Evolutionary conservation across 192 early-diverging fungal genomes (phyloP).

Genomic region (Geranomyces michiganensis): DNA sequence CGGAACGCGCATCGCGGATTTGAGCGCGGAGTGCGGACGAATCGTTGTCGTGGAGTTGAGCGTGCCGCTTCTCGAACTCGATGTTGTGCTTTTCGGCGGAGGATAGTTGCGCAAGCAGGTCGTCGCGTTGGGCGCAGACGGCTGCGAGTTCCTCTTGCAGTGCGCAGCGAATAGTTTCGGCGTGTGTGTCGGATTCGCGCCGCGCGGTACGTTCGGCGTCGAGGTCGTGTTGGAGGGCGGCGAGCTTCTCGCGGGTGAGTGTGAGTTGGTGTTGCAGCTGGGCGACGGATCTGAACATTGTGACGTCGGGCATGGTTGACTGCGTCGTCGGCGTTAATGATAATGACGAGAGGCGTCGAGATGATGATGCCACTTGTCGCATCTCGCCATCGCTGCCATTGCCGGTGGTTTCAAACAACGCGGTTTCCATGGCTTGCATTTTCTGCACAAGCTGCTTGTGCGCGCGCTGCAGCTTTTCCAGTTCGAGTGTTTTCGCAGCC

Average conservation of each 20-base stretch:
- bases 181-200: background rate
- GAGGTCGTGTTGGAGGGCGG: background rate
- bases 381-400: background rate
- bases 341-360: no score
- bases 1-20: background rate
- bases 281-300: background rate
- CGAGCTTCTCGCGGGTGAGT: background rate
- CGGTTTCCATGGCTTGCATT: background rate
- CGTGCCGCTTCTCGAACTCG: no score
- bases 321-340: no score
- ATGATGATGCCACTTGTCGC: background rate
- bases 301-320: background rate
- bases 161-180: background rate
- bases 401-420: background rate
- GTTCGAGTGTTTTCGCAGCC: background rate
- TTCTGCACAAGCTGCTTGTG: background rate
- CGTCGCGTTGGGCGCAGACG: background rate
- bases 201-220: slow-evolving; percentile 1
- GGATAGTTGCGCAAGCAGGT: background rate
- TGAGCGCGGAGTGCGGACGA: slow-evolving; percentile 10
- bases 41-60: background rate
- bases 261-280: background rate
- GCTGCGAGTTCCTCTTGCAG: slow-evolving; percentile 10
- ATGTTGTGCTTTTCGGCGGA: background rate
- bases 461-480: background rate